phyloP scores from a whole-genome alignment of 139 green algal genomes.

The Haematococcus sp. region DNA sequence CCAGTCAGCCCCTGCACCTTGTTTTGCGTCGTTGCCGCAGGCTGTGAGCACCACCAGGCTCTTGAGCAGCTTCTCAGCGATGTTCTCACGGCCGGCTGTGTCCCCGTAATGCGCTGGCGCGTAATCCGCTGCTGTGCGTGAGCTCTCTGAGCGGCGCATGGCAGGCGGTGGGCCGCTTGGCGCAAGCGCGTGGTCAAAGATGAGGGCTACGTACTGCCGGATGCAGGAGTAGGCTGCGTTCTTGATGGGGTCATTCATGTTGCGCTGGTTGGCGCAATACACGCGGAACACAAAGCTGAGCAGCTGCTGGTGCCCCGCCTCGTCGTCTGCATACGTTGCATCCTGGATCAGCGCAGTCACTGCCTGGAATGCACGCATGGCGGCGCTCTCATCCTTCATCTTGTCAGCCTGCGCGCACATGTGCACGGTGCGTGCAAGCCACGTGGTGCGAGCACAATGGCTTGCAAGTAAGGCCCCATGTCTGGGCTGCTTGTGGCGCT shows the following conservation, averaged over 20 bases:
- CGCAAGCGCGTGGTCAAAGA: conserved; percentile 66
- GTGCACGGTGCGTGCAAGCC: too few relatives aligned
- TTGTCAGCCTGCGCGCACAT: conserved; percentile 17
- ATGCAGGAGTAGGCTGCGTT: conserved; percentile 76
- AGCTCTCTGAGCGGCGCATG: neutral
- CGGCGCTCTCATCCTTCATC: conserved; percentile 20
- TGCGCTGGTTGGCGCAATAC: conserved; percentile 27
- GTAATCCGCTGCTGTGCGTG: neutral
- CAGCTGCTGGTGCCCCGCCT: conserved; percentile 34
- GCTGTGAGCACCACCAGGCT: conserved; percentile 40
- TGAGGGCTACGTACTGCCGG: conserved; percentile 69
- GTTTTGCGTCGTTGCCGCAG: neutral
- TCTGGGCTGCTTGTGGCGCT: too few relatives aligned
- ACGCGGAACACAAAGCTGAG: conserved; percentile 65
- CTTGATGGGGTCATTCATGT: conserved; percentile 59
- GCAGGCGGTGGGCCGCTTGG: neutral
- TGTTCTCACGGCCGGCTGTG: conserved; percentile 15
- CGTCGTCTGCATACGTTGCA: conserved; percentile 20
- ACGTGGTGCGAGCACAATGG: too few relatives aligned
- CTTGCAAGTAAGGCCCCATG: too few relatives aligned
- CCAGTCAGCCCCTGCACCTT: neutral
- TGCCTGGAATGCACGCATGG: conserved; percentile 19
- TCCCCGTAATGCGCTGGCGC: neutral
- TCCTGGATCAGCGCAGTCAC: conserved; percentile 21
- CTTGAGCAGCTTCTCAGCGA: conserved; percentile 61